Base-by-base conservation (phyloP, 2,329 filamentous ascomycete genomes). In the Capronia epimyces region DNA sequence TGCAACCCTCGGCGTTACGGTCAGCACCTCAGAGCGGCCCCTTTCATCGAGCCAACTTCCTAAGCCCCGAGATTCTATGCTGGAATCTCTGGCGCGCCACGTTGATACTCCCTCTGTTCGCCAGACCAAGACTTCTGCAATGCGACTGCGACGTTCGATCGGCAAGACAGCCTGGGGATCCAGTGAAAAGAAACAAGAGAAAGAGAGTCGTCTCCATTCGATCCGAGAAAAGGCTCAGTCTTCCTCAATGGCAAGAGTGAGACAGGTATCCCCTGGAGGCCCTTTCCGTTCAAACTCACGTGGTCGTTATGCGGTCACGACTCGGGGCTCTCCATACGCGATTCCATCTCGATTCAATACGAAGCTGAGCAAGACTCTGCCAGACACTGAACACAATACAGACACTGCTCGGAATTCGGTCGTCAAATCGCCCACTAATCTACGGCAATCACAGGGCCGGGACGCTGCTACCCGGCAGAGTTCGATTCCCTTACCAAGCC, bases 281-380 rank as follows among this genome's bases (percentile, higher is more conserved):
- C 53, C 53, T 13, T 27, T 53, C 32, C 56, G 53, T 18, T 45
- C 53, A 2, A 31, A 37, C 18, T 58, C 56, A 13, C 50, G 40
- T 32, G 47, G 46, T 32, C 54, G 54, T 10, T 43, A 51, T 24
- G 53, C 40, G 13, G 56, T 59, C 16, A 55, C 58, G 18, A 49
- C 34, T 29, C 43, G 52, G 43, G 56, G 58, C 7, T 59, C 56
- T 21, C 58, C 58, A 12, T 59, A 56, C 45, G 52, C 48, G 7
- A 48, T 53, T 24, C 43, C 54, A 18, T 34, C 48, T 15, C 44
- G 46, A 10, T 32, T 40, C 10, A 39, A 21, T 10, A 36, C 40
- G 13, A 31, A 9, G 10, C 18, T 15, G 13, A 47, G 47, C 22
- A 42, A 32, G 16, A 32, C 37, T 3, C 18, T 21, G 3, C 43